Evolutionary conservation across 2,329 filamentous ascomycete genomes (phyloP).

Genomic region (Apiospora marii): DNA sequence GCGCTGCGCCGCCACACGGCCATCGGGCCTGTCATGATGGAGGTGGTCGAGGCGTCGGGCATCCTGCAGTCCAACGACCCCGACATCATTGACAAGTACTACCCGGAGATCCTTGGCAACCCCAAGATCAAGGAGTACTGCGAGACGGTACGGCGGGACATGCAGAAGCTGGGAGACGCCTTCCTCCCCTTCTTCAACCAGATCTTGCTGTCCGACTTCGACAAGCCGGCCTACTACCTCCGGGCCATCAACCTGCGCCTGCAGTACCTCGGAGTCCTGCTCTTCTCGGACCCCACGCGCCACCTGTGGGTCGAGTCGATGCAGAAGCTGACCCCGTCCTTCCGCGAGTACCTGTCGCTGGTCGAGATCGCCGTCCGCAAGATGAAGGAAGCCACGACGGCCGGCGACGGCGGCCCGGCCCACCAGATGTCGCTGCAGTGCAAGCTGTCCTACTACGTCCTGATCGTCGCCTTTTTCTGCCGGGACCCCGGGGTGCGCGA

Average conservation of each 20-base stretch:
- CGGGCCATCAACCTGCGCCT: constrained; percentile 45
- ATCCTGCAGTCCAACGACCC: constrained; percentile 27
- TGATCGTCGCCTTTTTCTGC: constrained; percentile 39
- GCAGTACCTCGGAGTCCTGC: constrained; percentile 37
- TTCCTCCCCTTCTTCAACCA: constrained; percentile 45
- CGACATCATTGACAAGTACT: constrained; percentile 30
- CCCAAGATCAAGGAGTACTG: constrained; percentile 33
- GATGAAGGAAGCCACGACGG: constrained; percentile 25
- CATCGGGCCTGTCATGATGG: constrained; percentile 33
- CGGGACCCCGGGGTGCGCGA: constrained; percentile 44
- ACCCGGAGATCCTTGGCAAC: constrained; percentile 30
- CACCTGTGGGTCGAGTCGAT: constrained; percentile 37
- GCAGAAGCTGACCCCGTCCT: constrained; percentile 36
- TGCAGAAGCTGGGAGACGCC: constrained; percentile 37
- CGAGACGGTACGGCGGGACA: constrained; percentile 24
- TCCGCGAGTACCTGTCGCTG: constrained; percentile 45
- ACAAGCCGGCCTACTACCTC: constrained; percentile 42
- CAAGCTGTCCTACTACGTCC: constrained; percentile 36
- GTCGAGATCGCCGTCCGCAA: constrained; percentile 36
- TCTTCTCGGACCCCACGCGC: constrained; percentile 40
- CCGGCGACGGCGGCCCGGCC: constrained; percentile 32
- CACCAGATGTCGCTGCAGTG: constrained; percentile 42
- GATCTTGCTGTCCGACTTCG: constrained; percentile 37
- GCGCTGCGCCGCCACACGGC: constrained; percentile 29
- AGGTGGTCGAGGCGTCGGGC: constrained; percentile 31